Percentiles rank a stretch among this genome's conserved stretches.
These are phyloP conservation scores for Cryphonectria carpinicola DNA, from an alignment of 2,329 filamentous ascomycete genomes.

Conservation along the genomic window DNA sequence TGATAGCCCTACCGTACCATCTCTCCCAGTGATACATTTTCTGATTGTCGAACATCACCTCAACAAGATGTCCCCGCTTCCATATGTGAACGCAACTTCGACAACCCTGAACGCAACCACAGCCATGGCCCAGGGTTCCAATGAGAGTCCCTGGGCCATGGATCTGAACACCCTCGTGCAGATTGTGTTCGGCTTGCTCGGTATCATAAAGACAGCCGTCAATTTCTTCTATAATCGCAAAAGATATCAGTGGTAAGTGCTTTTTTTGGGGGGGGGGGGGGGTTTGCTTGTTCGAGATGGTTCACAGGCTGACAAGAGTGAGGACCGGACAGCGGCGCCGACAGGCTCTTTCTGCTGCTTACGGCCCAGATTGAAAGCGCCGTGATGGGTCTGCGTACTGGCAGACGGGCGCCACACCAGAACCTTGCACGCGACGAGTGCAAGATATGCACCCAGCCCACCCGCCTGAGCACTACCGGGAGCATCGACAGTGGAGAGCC, in stretches of 20 bases:
- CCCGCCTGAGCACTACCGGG: no score
- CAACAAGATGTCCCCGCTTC: neutral
- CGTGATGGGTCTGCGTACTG: neutral
- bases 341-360: neutral
- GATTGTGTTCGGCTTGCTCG: slow-evolving; percentile 13
- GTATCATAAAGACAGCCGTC: neutral
- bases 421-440: no score
- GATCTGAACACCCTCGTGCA: slow-evolving; percentile 17
- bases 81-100: neutral
- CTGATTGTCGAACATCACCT: no score
- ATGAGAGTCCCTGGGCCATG: slow-evolving; percentile 10
- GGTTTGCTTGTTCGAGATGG: neutral
- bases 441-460: no score
- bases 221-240: neutral
- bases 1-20: neutral
- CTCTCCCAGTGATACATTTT: neutral
- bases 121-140: neutral
- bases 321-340: neutral
- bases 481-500: no score
- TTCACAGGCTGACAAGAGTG: neutral
- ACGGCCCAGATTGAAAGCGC: neutral
- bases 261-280: neutral
- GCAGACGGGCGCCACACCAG: neutral
- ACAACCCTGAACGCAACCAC: neutral
- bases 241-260: neutral